Evolutionary conservation across 1,284 basidiomycete species (phyloP), one percentile per base, ranked within the genome.

Genomic region (Leccinum subfulvum): DNA sequence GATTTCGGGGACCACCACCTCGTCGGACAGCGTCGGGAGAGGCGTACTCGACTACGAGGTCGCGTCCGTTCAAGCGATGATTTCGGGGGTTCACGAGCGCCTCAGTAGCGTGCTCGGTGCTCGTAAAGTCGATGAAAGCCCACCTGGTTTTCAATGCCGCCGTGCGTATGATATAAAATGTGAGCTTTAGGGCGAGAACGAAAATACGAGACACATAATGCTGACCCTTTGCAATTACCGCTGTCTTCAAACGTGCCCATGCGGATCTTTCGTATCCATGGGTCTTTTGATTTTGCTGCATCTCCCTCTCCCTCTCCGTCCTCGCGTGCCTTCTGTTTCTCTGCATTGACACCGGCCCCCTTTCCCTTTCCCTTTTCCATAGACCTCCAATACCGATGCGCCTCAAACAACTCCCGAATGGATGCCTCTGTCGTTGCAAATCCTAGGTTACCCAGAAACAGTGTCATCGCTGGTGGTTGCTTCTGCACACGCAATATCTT

Each of bases 191-290:
- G 21, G 39, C 2, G n/a, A 23, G 6, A 44, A 56, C 18, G 16
- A 2, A 5, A 11, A 21, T 3, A n/a, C 13, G 10, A 53, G 11
- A 18, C 4, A 18, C 4, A 10, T 7, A 23, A 52, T 66, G 73
- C 72, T 41, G 52, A 97, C 92, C 97, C 97, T 83, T 98, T 99
- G 78, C 97, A 98, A 65, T 89, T 81, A 6, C 95, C 95, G 60
- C 86, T 91, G 75, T 98, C 97, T 75, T 98, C 94, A 68, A 99
- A 99, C 16, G 95, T 95, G 2, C 94, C 95, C 82, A 99, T 84
- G 4, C 97, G 87, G 30, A 98, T 82, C 74, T 95, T 95, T 65
- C 92, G 85, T 77, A 98, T 88, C 76, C 94, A 95, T 58, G 76
- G 76, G 65, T 84, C 83, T 53, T 78, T 75, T 18, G 71, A 67